Base-by-base conservation (phyloP, 495 filamentous ascomycete species). In the Penicillium angulare region DNA sequence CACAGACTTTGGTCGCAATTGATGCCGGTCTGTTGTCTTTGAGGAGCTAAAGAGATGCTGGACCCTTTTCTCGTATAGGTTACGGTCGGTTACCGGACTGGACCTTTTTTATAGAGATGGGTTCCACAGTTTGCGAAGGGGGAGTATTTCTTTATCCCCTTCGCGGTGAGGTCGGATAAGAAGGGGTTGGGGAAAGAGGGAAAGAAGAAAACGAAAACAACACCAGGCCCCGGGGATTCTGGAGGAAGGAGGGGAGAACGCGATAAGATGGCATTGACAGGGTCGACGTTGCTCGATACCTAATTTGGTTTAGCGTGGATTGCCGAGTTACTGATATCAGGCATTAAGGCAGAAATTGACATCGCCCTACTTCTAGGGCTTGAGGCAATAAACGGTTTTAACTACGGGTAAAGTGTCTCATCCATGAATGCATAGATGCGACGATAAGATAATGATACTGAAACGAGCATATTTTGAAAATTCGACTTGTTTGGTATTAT, bases 241-340 rank as follows among this genome's bases (percentile, higher is more conserved):
- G 44, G 43, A 47, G 43, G 38, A 43, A 52, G 35, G 56, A 52
- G 49, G 45, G 51, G 51, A 49, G 20, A 43, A 9, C 26, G 45
- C 55, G 55, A 59, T 55, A 52, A 55, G 48, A 51, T 59, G 43
- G 43, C 13, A 12, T 31, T 12, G 27, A 29, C 48, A 55, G 44
- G 52, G 46, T 48, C 50, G 51, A 54, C 42, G 50, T 53, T 47
- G 55, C 50, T 55, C 34, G 32, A 20, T 40, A 8, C 55, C 55
- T 26, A 22, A 55, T 52, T 2, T 8, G 56, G 56, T 22, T 43
- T 59, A 59, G 56, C 45, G 43, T 21, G 4, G 5, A 13, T 26
- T 16, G 20, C 6, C 1, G 9, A 1, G 1, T 15, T n/a, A n/a
- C n/a, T n/a, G n/a, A n/a, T n/a, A n/a, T 31, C 15, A 44, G 27